phyloP scores from a whole-genome alignment of 192 early-diverging fungal species.

The Coemansia sp. region DNA sequence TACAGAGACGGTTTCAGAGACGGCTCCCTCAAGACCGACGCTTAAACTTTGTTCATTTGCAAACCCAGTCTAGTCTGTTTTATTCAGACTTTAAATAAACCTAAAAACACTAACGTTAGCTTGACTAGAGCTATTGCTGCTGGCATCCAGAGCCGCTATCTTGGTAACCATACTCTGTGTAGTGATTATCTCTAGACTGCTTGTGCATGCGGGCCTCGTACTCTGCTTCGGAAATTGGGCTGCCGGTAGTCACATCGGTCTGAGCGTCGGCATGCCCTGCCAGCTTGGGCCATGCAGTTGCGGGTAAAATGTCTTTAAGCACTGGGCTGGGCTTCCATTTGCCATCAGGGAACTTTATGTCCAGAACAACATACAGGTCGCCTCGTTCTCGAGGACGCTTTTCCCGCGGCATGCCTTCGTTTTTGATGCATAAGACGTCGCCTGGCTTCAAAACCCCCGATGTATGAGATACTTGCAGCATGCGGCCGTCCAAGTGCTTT shows the following conservation, averaged over 20 bases:
- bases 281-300: not conserved
- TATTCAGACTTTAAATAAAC: not conserved
- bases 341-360: conserved; percentile 78
- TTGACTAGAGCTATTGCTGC: conserved; percentile 2
- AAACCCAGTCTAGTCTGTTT: not conserved
- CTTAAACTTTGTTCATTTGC: not conserved
- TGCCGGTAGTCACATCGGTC: conserved; percentile 8
- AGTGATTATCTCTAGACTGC: conserved; percentile 5
- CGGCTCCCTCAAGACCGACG: not conserved
- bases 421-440: conserved; percentile 75
- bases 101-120: not conserved
- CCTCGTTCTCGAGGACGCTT: conserved; percentile 74
- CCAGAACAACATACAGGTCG: conserved; percentile 84
- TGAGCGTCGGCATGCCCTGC: not conserved
- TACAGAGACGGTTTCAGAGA: conserved; percentile 35
- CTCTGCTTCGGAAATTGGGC: conserved; percentile 14
- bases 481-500: conserved; percentile 85
- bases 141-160: conserved; percentile 1
- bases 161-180: conserved; percentile 4
- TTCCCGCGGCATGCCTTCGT: conserved; percentile 92
- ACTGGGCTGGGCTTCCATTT: conserved; percentile 30
- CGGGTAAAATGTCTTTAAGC: conserved; percentile 18
- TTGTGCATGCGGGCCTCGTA: conserved; percentile 15
- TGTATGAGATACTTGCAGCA: conserved; percentile 77
- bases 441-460: conserved; percentile 84